Evolutionary conservation across 148 eudicot genomes (phyloP).

Genomic region (Gaultheria prostrata): DNA sequence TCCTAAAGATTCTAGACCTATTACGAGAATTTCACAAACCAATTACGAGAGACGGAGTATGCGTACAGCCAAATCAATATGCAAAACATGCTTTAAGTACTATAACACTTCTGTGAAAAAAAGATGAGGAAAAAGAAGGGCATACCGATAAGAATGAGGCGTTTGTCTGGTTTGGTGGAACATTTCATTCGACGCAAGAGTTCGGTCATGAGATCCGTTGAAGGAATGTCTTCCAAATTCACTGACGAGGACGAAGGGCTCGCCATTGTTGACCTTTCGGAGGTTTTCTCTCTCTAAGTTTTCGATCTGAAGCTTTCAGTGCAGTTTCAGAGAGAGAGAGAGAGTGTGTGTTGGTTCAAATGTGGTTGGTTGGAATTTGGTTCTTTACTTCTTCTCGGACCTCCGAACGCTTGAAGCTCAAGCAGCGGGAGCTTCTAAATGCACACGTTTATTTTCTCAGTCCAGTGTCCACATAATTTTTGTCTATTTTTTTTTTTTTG

Average conservation of each 20-base stretch:
- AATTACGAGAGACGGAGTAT: background rate
- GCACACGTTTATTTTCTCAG: background rate
- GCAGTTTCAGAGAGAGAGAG: background rate
- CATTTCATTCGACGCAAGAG: conserved; percentile 96
- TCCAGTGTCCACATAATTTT: background rate
- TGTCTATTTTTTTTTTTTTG: too few relatives aligned
- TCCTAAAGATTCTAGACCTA: too few relatives aligned
- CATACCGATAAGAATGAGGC: conserved; percentile 83
- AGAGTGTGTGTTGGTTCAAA: background rate
- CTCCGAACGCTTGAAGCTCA: conserved; percentile 19
- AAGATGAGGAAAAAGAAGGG: background rate
- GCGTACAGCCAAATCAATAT: background rate
- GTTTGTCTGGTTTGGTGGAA: conserved; percentile 80
- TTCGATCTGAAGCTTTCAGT: background rate
- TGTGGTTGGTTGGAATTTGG: background rate
- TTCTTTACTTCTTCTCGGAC: conserved; percentile 13
- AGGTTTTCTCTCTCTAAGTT: conserved; percentile 3
- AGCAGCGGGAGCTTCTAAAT: background rate
- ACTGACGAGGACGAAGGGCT: conserved; percentile 19
- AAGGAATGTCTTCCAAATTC: conserved; percentile 73
- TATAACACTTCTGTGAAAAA: background rate
- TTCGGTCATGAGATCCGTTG: conserved; percentile 76
- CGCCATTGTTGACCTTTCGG: conserved; percentile 29
- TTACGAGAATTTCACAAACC: background rate
- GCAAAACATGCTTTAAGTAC: background rate